Conservation (phyloP, 495 filamentous ascomycete species). For the Aspergillus sclerotiicarbonarius region DNA sequence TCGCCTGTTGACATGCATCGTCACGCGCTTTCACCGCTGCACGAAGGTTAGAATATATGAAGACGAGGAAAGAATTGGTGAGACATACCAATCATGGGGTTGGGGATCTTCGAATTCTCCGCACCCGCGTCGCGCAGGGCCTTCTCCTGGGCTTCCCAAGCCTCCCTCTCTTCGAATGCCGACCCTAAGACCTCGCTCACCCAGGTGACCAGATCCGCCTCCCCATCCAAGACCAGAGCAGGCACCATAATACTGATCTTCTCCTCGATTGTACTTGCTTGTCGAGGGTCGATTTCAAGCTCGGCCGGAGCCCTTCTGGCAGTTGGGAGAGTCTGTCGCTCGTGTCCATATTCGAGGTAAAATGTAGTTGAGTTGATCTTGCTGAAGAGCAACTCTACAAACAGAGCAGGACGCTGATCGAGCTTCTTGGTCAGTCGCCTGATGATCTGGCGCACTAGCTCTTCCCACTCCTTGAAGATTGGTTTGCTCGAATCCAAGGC, state of each 20-base stretch:
- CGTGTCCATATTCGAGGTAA: slow-evolving; percentile 87
- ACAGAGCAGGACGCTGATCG: slow-evolving; percentile 74
- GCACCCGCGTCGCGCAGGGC: slow-evolving; percentile 49
- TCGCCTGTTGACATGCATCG: slow-evolving; percentile 64
- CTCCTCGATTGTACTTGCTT: slow-evolving; percentile 59
- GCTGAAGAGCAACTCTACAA: slow-evolving; percentile 89
- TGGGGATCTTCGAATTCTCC: slow-evolving; percentile 35
- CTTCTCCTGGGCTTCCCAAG: slow-evolving; percentile 72
- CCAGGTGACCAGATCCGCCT: slow-evolving; percentile 76
- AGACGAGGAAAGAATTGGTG: background rate
- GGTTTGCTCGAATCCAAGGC: slow-evolving; percentile 61
- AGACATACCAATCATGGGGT: slow-evolving; percentile 44
- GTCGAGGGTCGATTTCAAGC: slow-evolving; percentile 68
- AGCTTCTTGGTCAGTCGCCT: slow-evolving; percentile 75
- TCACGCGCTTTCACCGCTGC: slow-evolving; percentile 63
- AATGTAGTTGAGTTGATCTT: slow-evolving; percentile 81
- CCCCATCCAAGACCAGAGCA: slow-evolving; percentile 72
- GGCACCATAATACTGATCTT: slow-evolving; percentile 78
- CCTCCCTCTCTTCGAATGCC: slow-evolving; percentile 69
- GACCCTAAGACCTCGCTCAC: slow-evolving; percentile 65
- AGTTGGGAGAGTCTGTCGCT: slow-evolving; percentile 66
- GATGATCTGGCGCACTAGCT: slow-evolving; percentile 77
- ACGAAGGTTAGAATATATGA: slow-evolving; percentile 23
- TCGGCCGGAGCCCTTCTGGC: slow-evolving; percentile 63
- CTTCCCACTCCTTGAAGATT: slow-evolving; percentile 87